Conservation (phyloP, 306 rosid species). For the Abrus pulchellus region DNA sequence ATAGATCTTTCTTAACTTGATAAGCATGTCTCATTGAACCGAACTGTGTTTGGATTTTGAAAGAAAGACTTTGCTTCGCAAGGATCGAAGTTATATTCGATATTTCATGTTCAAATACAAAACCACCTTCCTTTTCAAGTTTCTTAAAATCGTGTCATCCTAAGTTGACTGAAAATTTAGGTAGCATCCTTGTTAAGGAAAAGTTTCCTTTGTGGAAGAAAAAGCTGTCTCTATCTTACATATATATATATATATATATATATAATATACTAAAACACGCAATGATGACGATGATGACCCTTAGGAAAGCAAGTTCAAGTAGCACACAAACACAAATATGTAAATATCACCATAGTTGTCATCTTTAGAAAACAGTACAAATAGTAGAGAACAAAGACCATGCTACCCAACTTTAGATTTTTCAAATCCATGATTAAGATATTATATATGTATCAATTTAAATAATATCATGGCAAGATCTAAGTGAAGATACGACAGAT, state of each 20-base stretch:
- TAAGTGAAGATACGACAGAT: constrained; percentile 7
- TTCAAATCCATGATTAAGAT: constrained; percentile 24
- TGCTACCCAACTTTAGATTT: constrained; percentile 25
- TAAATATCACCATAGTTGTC: neutral
- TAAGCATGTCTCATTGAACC: neutral
- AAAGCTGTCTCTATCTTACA: constrained; percentile 31
- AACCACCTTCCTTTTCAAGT: constrained; percentile 28
- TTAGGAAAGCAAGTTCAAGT: constrained; percentile 21
- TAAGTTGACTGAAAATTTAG: constrained; percentile 35
- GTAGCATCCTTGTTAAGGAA: constrained; percentile 36
- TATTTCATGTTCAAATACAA: constrained; percentile 18
- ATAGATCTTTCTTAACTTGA: neutral
- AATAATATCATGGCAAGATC: constrained; percentile 1
- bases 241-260: no score
- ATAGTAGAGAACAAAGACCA: neutral
- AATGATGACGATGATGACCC: constrained; percentile 29
- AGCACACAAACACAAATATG: constrained; percentile 19
- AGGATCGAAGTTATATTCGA: neutral
- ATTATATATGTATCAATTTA: constrained; percentile 7
- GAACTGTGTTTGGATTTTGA: neutral
- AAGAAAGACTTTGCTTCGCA: constrained; percentile 25
- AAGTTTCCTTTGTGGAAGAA: constrained; percentile 29
- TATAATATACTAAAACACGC: neutral
- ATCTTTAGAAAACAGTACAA: constrained; percentile 8
- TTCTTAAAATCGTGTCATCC: constrained; percentile 21